phyloP scores from a whole-genome alignment of 371 early-diverging fungal species.

The Batkoa obscura region DNA sequence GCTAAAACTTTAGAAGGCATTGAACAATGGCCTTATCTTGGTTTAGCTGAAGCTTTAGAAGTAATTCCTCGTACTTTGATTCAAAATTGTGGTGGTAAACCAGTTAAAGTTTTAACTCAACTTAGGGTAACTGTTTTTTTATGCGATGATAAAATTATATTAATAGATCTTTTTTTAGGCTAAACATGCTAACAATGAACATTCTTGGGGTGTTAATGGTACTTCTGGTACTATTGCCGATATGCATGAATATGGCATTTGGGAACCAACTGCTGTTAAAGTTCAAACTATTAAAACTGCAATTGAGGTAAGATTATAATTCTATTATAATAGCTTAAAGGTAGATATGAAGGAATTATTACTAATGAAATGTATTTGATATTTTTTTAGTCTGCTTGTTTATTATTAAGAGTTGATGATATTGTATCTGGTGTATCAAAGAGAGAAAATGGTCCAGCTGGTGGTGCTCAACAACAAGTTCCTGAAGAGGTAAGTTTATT shows the following conservation, averaged over 20 bases:
- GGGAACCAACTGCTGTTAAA: constrained; percentile 99
- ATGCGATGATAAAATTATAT: no score
- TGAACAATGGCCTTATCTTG: constrained; percentile 90
- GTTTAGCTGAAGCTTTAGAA: constrained; percentile 90
- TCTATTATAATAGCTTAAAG: neutral
- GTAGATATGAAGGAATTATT: no score
- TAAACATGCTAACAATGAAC: constrained; percentile 74
- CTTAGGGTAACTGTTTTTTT: constrained; percentile 34
- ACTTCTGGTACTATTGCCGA: constrained; percentile 90
- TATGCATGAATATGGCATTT: constrained; percentile 90
- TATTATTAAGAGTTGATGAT: constrained; percentile 91
- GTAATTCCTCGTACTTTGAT: constrained; percentile 97
- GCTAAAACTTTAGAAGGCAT: constrained; percentile 81
- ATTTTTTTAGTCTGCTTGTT: constrained; percentile 48
- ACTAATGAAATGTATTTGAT: neutral
- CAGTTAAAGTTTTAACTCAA: constrained; percentile 83
- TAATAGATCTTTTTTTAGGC: no score
- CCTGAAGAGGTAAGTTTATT: no score
- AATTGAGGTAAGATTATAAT: constrained; percentile 61
- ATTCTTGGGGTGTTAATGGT: constrained; percentile 94
- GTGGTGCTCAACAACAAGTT: no score
- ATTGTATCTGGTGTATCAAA: constrained; percentile 84
- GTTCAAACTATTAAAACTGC: constrained; percentile 98
- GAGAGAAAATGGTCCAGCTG: no score
- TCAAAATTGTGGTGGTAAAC: constrained; percentile 97